A percentile compares a stretch with the other conserved stretches of the same genome.
These are phyloP conservation scores for Fusarium duplospermum DNA, from an alignment of 2,329 filamentous ascomycete genomes.

Conservation along the genomic window DNA sequence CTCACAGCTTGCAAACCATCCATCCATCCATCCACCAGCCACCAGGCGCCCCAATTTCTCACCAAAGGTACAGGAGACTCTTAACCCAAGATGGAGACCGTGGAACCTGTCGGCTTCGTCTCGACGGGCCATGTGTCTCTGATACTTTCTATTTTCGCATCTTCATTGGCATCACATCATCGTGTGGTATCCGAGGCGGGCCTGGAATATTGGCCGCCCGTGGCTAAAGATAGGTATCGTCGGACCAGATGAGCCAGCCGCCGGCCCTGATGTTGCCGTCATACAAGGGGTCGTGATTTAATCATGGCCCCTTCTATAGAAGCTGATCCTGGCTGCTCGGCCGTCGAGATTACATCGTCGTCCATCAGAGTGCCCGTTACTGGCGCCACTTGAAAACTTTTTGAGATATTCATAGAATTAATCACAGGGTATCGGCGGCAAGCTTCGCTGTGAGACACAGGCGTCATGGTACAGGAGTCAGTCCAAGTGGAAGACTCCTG, in stretches of 20 bases:
- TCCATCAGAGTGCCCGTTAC: not conserved
- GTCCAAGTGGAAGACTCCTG: not conserved
- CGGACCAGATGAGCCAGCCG: not conserved
- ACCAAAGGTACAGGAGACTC: not conserved
- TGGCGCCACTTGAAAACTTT: not conserved
- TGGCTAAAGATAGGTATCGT: slow-evolving; percentile 31
- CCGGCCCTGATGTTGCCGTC: not conserved
- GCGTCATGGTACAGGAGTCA: not conserved
- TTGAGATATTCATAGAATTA: not conserved
- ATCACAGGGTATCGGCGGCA: not conserved
- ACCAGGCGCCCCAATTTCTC: not conserved
- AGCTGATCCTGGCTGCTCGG: not conserved
- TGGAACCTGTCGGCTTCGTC: not conserved
- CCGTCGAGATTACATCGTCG: not conserved
- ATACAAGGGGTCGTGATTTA: not conserved
- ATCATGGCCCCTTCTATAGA: not conserved
- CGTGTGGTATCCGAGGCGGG: slow-evolving; percentile 6
- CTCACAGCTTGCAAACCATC: not conserved
- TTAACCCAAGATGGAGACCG: not conserved
- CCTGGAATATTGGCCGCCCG: not conserved
- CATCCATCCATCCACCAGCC: not conserved
- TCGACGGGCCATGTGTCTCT: slow-evolving; percentile 4
- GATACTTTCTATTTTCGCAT: slow-evolving; percentile 10
- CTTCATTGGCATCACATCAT: not conserved
- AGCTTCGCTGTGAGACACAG: not conserved